Evolutionary conservation across 202 grass and related monocot genomes (phyloP), one percentile per base, ranked within the genome.

Genomic region (Saccharum hybrid): DNA sequence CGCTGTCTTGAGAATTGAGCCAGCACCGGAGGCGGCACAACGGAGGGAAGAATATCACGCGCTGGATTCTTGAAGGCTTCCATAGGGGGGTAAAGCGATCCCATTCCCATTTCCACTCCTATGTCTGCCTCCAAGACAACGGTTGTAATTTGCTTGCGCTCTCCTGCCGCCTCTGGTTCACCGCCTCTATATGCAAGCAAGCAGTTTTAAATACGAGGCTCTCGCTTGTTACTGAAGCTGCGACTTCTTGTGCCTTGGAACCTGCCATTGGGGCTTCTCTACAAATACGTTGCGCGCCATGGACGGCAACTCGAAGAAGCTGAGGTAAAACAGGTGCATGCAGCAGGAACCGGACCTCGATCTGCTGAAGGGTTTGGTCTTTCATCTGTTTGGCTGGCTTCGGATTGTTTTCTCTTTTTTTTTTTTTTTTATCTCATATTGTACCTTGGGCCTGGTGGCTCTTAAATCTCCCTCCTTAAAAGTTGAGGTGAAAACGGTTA

Each of bases 21-120:
- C 49, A 51, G 8, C 14, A 10, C 4, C 13, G 63, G 49, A 68
- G 63, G 75, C 78, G 69, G 63, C 84, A 76, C 36, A 46, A 64
- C 15, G 28, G 38, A 73, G 34, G 66, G 70, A 76, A 59, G 72
- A 45, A 43, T 81, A 49, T 74, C 84, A 69, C 31, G 61, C 28
- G 63, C 85, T 49, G 41, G 88, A 90, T 86, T 86, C 83, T 70
- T 79, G 83, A 71, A 85, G 83, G 30, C 65, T 72, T 88, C 51
- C 56, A 59, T 59, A 81, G 73, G 81, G 70, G 41, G 88, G 15
- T 71, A 90, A 92, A 90, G 88, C 63, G 74, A 91, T 89, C 72
- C 77, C 81, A 86, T 61, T 59, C 72, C 77, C 81, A 84, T 61
- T 57, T 74, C 80, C 81, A 81, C 89, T 85, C 68, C 86, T 77